Evolutionary conservation across 169 alveolate genomes (phyloP).

Genomic region (Toxoplasma gondii): DNA sequence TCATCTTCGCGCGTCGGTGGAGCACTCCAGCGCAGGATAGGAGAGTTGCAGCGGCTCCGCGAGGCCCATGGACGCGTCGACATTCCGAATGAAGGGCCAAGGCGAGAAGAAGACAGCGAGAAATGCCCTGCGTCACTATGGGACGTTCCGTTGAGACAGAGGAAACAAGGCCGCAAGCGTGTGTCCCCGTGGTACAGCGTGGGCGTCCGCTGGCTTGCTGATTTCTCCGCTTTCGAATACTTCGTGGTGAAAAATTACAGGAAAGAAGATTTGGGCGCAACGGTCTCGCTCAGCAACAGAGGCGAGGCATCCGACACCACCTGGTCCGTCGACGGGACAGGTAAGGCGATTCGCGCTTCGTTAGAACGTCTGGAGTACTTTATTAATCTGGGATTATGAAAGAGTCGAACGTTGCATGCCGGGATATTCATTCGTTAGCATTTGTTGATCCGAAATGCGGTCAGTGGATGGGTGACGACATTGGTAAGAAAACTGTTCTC

Average conservation of each 20-base stretch:
- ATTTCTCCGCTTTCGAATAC: conserved; percentile 1
- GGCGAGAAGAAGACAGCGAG: not conserved
- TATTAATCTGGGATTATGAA: too few relatives aligned
- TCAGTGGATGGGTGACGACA: too few relatives aligned
- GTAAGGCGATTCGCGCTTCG: not conserved
- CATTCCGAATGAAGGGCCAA: not conserved
- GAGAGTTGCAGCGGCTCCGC: not conserved
- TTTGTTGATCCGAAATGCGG: too few relatives aligned
- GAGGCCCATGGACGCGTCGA: not conserved
- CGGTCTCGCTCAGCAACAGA: not conserved
- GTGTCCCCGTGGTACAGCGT: conserved; percentile 28
- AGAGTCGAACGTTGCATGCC: too few relatives aligned
- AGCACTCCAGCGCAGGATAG: not conserved
- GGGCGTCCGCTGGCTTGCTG: conserved; percentile 15
- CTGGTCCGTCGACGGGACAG: not conserved
- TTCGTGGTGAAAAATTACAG: not conserved
- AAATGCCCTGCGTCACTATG: not conserved
- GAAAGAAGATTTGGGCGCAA: not conserved
- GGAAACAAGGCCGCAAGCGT: not conserved
- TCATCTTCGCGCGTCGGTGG: not conserved
- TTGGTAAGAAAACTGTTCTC: too few relatives aligned
- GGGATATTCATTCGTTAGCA: too few relatives aligned
- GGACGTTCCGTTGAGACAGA: not conserved
- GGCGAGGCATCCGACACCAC: not conserved
- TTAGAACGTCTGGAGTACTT: too few relatives aligned